Percentiles rank a stretch among this genome's conserved stretches.
Evolutionary conservation across 495 filamentous ascomycete genomes (phyloP).

Genomic region (Trichoderma reesei): DNA sequence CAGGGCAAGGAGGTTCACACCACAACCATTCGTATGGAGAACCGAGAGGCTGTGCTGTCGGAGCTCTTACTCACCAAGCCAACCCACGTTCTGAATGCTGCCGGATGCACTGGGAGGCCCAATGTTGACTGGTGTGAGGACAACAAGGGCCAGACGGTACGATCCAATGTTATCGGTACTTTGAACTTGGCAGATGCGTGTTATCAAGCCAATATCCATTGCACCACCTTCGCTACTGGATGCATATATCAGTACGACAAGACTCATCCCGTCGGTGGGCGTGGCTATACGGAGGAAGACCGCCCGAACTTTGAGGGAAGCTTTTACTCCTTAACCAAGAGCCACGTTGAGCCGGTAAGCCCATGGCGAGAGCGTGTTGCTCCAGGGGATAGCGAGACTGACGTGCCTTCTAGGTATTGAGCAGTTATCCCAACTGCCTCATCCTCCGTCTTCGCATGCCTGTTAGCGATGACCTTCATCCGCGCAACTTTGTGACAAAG

Average conservation of each 20-base stretch:
- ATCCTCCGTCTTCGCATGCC: constrained; percentile 58
- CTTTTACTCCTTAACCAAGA: constrained; percentile 59
- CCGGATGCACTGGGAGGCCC: constrained; percentile 56
- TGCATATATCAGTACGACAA: constrained; percentile 55
- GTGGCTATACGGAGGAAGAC: constrained; percentile 52
- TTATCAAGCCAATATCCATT: constrained; percentile 45
- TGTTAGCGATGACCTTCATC: constrained; percentile 56
- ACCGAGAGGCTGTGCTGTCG: constrained; percentile 44
- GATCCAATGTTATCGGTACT: constrained; percentile 54
- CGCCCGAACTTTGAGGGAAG: constrained; percentile 53
- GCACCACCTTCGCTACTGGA: constrained; percentile 55
- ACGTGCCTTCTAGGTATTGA: constrained; percentile 39
- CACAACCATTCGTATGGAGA: constrained; percentile 53
- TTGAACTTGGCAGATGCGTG: constrained; percentile 53
- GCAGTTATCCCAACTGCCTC: constrained; percentile 47
- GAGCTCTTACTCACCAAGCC: constrained; percentile 48
- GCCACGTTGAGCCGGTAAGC: constrained; percentile 51
- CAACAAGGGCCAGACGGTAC: constrained; percentile 52
- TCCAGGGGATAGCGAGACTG: neutral
- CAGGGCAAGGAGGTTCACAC: constrained; percentile 51
- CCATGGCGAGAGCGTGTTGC: neutral
- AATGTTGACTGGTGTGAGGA: constrained; percentile 66
- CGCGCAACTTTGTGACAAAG: constrained; percentile 60
- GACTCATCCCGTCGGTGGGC: constrained; percentile 46
- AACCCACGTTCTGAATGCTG: constrained; percentile 54